Evolutionary conservation across 2,329 filamentous ascomycete species (phyloP).

Genomic region (Didymella keratinophila): DNA sequence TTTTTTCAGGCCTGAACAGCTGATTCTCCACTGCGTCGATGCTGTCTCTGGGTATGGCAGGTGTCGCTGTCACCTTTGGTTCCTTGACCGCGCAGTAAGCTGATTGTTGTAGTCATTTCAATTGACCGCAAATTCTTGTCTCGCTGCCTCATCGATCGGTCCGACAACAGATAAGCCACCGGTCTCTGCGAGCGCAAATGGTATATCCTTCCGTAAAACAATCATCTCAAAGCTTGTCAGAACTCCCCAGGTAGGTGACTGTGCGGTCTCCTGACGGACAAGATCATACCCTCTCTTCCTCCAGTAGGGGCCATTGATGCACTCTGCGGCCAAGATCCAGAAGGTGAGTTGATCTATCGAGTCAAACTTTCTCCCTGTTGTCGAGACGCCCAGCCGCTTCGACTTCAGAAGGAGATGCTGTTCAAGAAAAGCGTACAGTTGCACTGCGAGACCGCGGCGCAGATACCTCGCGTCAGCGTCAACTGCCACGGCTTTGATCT

Average conservation of each 20-base stretch:
- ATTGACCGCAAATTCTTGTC: background rate
- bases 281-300: constrained; percentile 33
- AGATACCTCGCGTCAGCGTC: constrained; percentile 28
- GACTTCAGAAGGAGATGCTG: constrained; percentile 3
- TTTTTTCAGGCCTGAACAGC: background rate
- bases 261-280: constrained; percentile 22
- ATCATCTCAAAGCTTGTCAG: constrained; percentile 35
- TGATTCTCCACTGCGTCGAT: background rate
- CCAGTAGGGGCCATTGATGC: constrained; percentile 40
- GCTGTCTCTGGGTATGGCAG: too few relatives aligned
- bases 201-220: constrained; percentile 29
- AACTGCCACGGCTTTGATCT: constrained; percentile 39
- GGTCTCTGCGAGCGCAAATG: background rate
- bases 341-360: constrained; percentile 16
- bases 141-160: background rate
- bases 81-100: background rate
- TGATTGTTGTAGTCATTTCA: background rate
- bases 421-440: constrained; percentile 23
- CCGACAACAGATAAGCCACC: too few relatives aligned
- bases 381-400: background rate
- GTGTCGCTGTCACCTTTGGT: background rate
- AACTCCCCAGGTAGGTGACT: constrained; percentile 31
- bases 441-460: constrained; percentile 30
- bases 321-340: constrained; percentile 38
- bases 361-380: background rate